Base-by-base conservation (phyloP, 2,329 filamentous ascomycete species). In the Didymellaceae sp. region DNA sequence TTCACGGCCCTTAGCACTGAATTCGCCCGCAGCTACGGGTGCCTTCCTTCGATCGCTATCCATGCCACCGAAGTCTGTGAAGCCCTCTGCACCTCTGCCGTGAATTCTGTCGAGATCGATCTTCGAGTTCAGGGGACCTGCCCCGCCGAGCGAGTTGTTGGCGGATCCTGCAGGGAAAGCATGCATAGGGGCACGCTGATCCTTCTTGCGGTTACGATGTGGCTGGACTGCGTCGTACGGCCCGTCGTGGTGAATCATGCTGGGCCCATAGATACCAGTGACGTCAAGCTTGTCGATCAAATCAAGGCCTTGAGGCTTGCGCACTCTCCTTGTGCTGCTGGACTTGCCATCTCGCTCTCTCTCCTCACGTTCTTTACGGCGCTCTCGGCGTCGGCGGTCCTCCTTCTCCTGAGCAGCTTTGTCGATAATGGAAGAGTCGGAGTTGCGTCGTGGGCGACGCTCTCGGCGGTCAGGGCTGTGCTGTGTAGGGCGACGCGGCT, bases 191-290 rank as follows among this genome's bases (percentile, higher is more conserved):
- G 94, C 91, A 45, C 89, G 86, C 53, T 87, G 85, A 66, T 88
- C 86, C 63, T 87, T 90, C 68, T 89, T 89, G 50, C 90, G 86
- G 74, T 97, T 99, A 58, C 94, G 90, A 72, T 96, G 89, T 4
- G 94, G 91, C 73, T 96, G 96, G 72, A 94, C 90, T 16, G 94
- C 94, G 74, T 99, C 94, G 66, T 97, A 99, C 4, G 94, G 94
- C 1, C 94, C 94, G 67, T 97, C 94, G 68, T 99, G 94, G 67
- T 99, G 94, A 75, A 97, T 96, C 61, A 96, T 79, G 75, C 93
- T 92, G 65, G 89, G 90, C 49, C 94, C 93, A 69, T 96, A 97
- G 62, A 97, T 95, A 72, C 92, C 92, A 4, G 92, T 97, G 56
- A 94, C 92, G 77, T 97, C 94, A 59, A 99, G 80, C 72, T 97